phyloP scores from a whole-genome alignment of 306 rosid genomes.

The Prosopis cineraria region DNA sequence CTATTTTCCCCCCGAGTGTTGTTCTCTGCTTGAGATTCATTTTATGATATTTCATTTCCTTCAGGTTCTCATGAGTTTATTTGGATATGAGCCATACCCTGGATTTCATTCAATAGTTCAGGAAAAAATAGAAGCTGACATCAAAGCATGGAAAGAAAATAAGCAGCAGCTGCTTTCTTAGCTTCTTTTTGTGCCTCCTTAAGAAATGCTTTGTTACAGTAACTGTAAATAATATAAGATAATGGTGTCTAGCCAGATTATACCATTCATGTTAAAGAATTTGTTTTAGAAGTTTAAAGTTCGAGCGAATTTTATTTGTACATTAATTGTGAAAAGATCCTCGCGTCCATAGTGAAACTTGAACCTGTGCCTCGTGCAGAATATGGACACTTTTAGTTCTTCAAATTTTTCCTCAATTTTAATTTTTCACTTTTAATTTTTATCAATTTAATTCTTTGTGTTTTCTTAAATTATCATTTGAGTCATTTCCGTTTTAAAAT shows the following conservation, averaged over 20 bases:
- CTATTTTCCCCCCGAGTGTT: not conserved
- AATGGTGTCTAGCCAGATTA: not conserved
- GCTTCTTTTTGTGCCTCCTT: constrained; percentile 29
- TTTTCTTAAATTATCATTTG: no score
- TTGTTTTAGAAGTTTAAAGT: not conserved
- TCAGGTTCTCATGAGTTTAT: constrained; percentile 61
- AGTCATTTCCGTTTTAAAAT: no score
- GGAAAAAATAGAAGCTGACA: constrained; percentile 56
- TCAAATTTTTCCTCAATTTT: no score
- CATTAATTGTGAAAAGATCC: no score
- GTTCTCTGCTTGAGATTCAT: constrained; percentile 6
- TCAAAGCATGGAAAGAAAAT: constrained; percentile 59
- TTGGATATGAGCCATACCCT: constrained; percentile 73
- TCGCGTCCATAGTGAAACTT: no score
- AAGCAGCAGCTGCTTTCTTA: constrained; percentile 58
- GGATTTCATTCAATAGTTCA: constrained; percentile 66
- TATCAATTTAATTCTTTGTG: no score
- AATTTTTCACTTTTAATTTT: no score
- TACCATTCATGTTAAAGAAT: not conserved
- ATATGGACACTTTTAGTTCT: no score
- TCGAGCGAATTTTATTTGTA: no score
- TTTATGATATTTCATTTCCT: constrained; percentile 4
- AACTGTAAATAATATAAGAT: constrained; percentile 11
- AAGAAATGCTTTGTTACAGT: not conserved
- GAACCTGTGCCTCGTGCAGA: no score